These are phyloP conservation scores for Oryza meridionalis DNA, from an alignment of 176 grass and related monocot genomes.

Conservation along the genomic window DNA sequence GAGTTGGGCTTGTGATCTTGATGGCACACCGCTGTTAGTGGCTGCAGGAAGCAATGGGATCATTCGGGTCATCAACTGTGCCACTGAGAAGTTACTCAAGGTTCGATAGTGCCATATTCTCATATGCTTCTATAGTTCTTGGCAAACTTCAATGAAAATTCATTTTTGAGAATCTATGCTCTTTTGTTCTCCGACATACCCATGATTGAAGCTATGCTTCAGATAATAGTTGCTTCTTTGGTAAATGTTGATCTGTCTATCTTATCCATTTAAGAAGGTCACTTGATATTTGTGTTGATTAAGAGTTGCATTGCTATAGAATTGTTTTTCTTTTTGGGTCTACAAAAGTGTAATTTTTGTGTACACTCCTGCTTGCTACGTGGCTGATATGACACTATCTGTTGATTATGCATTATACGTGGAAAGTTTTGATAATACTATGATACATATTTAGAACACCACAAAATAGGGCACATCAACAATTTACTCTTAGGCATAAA, in stretches of 20 bases:
- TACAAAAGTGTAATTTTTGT: background rate
- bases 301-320: background rate
- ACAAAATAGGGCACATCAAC: background rate
- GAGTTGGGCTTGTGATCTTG: slow-evolving; percentile 82
- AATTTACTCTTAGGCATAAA: background rate
- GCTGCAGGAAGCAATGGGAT: slow-evolving; percentile 75
- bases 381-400: background rate
- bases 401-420: background rate
- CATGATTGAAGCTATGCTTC: background rate
- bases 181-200: background rate
- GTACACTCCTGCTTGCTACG: background rate
- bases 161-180: slow-evolving; percentile 1
- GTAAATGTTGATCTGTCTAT: slow-evolving; percentile 11
- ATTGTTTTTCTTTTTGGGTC: background rate
- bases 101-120: slow-evolving; percentile 30
- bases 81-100: slow-evolving; percentile 81
- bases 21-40: slow-evolving; percentile 72
- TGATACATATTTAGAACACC: background rate
- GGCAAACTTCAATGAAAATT: background rate
- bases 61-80: slow-evolving; percentile 86
- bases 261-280: background rate
- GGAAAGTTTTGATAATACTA: background rate
- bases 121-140: background rate
- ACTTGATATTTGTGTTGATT: slow-evolving; percentile 17
- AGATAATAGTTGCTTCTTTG: slow-evolving; percentile 6